Evolutionary conservation across 805 yeast species (phyloP).

Genomic region (Myxozyma melibiosi): DNA sequence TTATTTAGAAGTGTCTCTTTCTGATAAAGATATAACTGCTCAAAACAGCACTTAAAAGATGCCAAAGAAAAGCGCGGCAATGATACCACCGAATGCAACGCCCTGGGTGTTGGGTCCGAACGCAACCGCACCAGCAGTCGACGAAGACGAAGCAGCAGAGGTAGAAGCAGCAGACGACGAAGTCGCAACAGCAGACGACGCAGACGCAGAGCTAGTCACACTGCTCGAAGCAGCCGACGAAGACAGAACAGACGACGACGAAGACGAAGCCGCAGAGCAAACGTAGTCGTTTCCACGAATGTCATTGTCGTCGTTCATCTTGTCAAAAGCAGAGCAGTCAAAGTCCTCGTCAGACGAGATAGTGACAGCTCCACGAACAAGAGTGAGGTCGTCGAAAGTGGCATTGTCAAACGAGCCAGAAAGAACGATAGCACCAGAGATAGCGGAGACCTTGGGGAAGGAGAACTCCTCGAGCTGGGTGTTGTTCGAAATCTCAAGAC

Average conservation of each 20-base stretch:
- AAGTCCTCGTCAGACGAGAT: slow-evolving; percentile 76
- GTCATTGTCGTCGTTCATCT: slow-evolving; percentile 72
- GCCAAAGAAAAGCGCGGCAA: slow-evolving; percentile 34
- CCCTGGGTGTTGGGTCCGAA: slow-evolving; percentile 40
- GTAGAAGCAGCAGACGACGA: slow-evolving; percentile 44
- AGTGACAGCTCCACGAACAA: slow-evolving; percentile 90
- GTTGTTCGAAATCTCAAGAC: slow-evolving; percentile 88
- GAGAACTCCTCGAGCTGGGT: slow-evolving; percentile 62
- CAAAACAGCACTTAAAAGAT: slow-evolving; percentile 23
- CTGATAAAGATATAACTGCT: no score
- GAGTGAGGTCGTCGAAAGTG: slow-evolving; percentile 67
- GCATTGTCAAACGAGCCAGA: slow-evolving; percentile 81
- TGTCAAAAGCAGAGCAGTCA: slow-evolving; percentile 77
- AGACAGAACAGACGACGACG: slow-evolving; percentile 49
- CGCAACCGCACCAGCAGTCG: slow-evolving; percentile 41
- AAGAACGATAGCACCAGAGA: slow-evolving; percentile 87
- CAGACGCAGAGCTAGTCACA: slow-evolving; percentile 36
- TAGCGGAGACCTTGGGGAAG: slow-evolving; percentile 68
- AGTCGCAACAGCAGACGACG: slow-evolving; percentile 45
- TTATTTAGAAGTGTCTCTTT: no score
- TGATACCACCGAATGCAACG: slow-evolving; percentile 37
- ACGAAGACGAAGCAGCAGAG: slow-evolving; percentile 40
- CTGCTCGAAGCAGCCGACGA: slow-evolving; percentile 29
- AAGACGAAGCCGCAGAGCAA: slow-evolving; percentile 65
- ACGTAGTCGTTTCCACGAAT: slow-evolving; percentile 87